These are phyloP conservation scores for Aaosphaeria pasadenensis DNA, from an alignment of 2,329 filamentous ascomycete species.

Conservation along the genomic window DNA sequence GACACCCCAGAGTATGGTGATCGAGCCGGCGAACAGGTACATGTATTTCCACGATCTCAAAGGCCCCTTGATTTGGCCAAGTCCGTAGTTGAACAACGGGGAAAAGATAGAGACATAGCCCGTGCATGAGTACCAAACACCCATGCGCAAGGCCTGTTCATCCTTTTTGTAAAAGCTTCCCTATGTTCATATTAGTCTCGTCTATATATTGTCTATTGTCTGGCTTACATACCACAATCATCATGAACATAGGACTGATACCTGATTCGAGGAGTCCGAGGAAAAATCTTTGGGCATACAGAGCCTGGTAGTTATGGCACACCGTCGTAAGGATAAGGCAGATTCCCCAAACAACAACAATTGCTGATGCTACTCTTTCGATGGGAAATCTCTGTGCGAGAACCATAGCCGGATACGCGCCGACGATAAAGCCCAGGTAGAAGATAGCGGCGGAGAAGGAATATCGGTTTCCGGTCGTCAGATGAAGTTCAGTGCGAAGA, in stretches of 20 bases:
- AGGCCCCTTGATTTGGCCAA: slow-evolving; percentile 22
- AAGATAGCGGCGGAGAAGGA: slow-evolving; percentile 45
- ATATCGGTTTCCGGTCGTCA: slow-evolving; percentile 41
- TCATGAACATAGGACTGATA: slow-evolving; percentile 53
- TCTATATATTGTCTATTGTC: neutral
- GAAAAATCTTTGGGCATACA: slow-evolving; percentile 51
- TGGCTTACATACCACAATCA: slow-evolving; percentile 42
- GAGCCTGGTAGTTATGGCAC: slow-evolving; percentile 49
- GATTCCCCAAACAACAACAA: slow-evolving; percentile 46
- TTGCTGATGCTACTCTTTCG: slow-evolving; percentile 43
- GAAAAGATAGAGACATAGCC: slow-evolving; percentile 29
- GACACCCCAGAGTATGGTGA: slow-evolving; percentile 23
- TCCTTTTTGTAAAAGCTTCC: slow-evolving; percentile 53
- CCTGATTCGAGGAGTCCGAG: slow-evolving; percentile 55
- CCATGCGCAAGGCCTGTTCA: slow-evolving; percentile 55
- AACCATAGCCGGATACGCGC: slow-evolving; percentile 44
- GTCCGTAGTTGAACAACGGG: slow-evolving; percentile 28
- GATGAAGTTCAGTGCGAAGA: slow-evolving; percentile 26
- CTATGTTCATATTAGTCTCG: neutral
- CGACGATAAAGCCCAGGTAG: slow-evolving; percentile 49
- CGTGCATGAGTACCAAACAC: slow-evolving; percentile 1
- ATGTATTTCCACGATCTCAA: slow-evolving; percentile 29
- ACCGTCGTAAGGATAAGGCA: slow-evolving; percentile 47
- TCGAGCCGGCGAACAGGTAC: slow-evolving; percentile 27
- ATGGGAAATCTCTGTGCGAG: slow-evolving; percentile 47